A percentile compares a stretch with the other conserved stretches of the same genome.
phyloP scores from a whole-genome alignment of 2,329 filamentous ascomycete species.

The Neonectria faginata region DNA sequence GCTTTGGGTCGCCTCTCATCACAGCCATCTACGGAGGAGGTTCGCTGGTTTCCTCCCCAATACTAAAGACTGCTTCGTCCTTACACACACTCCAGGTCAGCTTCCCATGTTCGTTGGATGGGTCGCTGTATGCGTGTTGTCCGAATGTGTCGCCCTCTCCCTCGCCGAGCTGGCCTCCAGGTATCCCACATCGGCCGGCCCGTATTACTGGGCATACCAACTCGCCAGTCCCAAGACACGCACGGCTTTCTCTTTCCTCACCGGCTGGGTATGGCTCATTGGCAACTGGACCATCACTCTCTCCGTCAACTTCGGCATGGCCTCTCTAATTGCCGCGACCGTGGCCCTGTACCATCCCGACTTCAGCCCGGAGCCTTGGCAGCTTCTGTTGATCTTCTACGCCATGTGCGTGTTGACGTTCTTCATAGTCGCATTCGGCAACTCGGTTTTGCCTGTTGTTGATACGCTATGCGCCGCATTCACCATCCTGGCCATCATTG shows the following conservation, averaged over 20 bases:
- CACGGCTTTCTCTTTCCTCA: slow-evolving; percentile 75
- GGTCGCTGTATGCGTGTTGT: slow-evolving; percentile 72
- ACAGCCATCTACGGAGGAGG: slow-evolving; percentile 42
- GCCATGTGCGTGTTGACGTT: slow-evolving; percentile 73
- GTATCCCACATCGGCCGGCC: slow-evolving; percentile 69
- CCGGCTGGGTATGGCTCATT: slow-evolving; percentile 79
- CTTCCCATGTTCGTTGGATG: slow-evolving; percentile 76
- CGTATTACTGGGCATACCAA: slow-evolving; percentile 80
- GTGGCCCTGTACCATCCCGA: slow-evolving; percentile 71
- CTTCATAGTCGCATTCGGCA: slow-evolving; percentile 73
- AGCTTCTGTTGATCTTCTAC: slow-evolving; percentile 79
- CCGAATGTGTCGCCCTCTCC: slow-evolving; percentile 76
- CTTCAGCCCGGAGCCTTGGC: slow-evolving; percentile 58
- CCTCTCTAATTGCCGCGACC: slow-evolving; percentile 74
- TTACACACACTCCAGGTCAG: slow-evolving; percentile 28
- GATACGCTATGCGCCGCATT: slow-evolving; percentile 79
- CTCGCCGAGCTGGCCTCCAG: slow-evolving; percentile 79
- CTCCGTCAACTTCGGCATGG: slow-evolving; percentile 76
- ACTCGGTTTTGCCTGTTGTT: slow-evolving; percentile 69
- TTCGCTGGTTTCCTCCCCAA: background rate
- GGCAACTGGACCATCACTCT: slow-evolving; percentile 78
- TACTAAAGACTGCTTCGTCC: background rate
- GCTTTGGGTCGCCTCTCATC: slow-evolving; percentile 42
- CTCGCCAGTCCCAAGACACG: slow-evolving; percentile 71
- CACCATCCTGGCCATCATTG: slow-evolving; percentile 74